Conservation (phyloP, 2,329 filamentous ascomycete species). For the Metarhizium humberi region DNA sequence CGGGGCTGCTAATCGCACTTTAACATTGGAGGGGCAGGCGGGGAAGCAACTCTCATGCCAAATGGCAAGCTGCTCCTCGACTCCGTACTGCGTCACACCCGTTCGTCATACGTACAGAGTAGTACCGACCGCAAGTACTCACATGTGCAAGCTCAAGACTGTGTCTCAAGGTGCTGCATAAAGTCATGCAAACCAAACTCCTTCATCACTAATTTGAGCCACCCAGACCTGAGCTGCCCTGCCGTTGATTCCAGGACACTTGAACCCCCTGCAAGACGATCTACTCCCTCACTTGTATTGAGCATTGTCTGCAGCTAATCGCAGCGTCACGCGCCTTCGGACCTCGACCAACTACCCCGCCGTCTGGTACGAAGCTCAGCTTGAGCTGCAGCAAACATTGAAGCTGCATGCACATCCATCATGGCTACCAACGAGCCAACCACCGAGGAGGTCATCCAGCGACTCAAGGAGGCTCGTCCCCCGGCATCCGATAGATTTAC, state of each 20-base stretch:
- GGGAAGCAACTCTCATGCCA: background rate
- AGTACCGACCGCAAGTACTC: too few species aligned
- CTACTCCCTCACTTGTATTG: too few species aligned
- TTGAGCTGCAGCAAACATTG: background rate
- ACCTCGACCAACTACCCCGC: background rate
- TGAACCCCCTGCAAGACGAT: background rate
- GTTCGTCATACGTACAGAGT: too few species aligned
- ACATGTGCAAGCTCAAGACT: too few species aligned
- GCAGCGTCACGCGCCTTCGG: background rate
- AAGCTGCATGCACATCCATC: background rate
- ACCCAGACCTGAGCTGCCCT: too few species aligned
- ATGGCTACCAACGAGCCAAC: slow-evolving; percentile 18
- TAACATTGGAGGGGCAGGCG: background rate
- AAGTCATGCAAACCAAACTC: too few species aligned
- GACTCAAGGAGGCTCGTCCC: slow-evolving; percentile 39
- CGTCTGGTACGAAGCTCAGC: background rate
- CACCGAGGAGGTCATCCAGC: slow-evolving; percentile 31
- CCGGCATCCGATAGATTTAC: slow-evolving; percentile 58
- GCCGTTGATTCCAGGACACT: background rate
- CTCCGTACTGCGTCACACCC: too few species aligned
- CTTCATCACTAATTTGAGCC: too few species aligned
- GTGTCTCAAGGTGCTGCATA: too few species aligned
- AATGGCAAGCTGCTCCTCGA: background rate
- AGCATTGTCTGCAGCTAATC: too few species aligned
- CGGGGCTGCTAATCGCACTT: background rate